Conservation (phyloP, 306 rosid genomes). For the Casuarina equisetifolia region DNA sequence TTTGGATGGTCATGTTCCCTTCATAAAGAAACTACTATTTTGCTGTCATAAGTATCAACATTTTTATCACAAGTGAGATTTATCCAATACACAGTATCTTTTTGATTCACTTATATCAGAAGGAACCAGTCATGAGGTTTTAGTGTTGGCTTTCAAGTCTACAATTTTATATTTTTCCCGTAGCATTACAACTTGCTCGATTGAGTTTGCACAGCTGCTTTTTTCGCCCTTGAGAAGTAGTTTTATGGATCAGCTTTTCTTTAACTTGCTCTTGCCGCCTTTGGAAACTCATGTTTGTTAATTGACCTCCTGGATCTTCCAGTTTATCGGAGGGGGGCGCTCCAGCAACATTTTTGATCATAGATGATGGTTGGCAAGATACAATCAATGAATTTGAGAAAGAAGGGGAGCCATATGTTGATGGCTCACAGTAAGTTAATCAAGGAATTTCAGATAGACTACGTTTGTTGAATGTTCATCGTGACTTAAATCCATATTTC, state of each 20-base stretch:
- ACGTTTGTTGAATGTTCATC: neutral
- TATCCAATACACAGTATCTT: neutral
- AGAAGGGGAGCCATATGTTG: slow-evolving; percentile 47
- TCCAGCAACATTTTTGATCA: slow-evolving; percentile 42
- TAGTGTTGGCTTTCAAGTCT: neutral
- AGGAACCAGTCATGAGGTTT: neutral
- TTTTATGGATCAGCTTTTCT: neutral
- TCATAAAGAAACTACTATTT: neutral
- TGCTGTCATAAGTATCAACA: neutral
- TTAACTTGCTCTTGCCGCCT: neutral
- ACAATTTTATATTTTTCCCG: neutral
- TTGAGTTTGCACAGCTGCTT: neutral
- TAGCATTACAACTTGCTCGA: neutral
- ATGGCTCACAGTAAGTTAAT: slow-evolving; percentile 43
- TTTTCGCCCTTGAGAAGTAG: neutral
- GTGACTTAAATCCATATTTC: neutral
- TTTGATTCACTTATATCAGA: neutral
- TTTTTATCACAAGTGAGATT: neutral
- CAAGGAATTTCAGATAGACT: neutral
- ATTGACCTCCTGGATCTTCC: neutral
- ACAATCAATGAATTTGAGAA: slow-evolving; percentile 40
- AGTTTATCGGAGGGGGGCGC: slow-evolving; percentile 47
- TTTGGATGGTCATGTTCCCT: neutral
- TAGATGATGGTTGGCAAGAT: slow-evolving; percentile 51
- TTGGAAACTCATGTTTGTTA: neutral